Evolutionary conservation across 495 filamentous ascomycete species (phyloP), one percentile per base, ranked within the genome.

Genomic region (Trichoderma erinaceum): DNA sequence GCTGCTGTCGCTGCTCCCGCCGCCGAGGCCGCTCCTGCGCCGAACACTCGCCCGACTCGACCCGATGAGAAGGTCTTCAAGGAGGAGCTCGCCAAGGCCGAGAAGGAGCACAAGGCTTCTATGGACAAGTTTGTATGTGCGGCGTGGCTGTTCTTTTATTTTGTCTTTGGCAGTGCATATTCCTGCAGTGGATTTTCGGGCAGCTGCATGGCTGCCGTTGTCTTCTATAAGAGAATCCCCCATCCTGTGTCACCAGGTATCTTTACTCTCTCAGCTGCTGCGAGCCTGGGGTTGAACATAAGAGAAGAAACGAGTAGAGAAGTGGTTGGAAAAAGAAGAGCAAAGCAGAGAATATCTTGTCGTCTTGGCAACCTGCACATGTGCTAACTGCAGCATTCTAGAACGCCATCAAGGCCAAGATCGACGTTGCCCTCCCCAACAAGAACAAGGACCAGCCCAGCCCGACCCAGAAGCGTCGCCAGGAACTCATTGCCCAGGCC

Each of bases 341-440:
- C 12, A 44, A 32, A 52, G 7, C 16, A 23, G 8, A 16, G 18
- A 21, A 3, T 10, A 38, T 41, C 16, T 13, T 27, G 21, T 8
- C 41, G 21, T 15, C 27, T 16, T n/a, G 32, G 15, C n/a, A 41
- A n/a, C 4, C 23, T 58, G 18, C 29, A 41, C n/a, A 16, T 38
- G 38, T 23, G 15, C 27, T 32, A 29, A 48, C 35, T 65, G 13
- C 68, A 50, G 50, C 66, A 56, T 63, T 41, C 3, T 74, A 99
- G 94, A 92, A 90, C 75, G 85, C 86, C 69, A 81, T 94, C 77
- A 92, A 91, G 79, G 85, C 88, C 72, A 96, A 97, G 79, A 82
- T 97, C 71, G 92, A 96, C 63, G 78, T 84, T 63, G 90, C 89
- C 66, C 84, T 88, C 69, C 89, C 90, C 38, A 77, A 73, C 71